Percentiles rank a stretch among this genome's conserved stretches.
These are phyloP conservation scores for Camillea tinctor DNA, from an alignment of 2,329 filamentous ascomycete genomes.

Conservation along the genomic window DNA sequence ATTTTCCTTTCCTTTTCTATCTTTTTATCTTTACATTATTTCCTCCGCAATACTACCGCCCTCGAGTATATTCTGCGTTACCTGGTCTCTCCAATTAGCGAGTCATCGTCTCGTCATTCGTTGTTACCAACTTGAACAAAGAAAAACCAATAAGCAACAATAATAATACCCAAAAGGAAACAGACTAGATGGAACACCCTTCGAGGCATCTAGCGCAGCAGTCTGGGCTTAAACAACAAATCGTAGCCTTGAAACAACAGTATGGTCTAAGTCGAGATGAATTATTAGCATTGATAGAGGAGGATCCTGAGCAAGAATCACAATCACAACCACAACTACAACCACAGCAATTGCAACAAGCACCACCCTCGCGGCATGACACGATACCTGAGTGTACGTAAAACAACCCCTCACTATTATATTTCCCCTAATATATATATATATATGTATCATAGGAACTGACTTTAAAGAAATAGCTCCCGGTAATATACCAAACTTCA, in stretches of 20 bases:
- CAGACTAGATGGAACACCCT: constrained; percentile 29
- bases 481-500: constrained; percentile 27
- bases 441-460: constrained; percentile 8
- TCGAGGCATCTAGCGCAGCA: constrained; percentile 32
- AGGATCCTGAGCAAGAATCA: constrained; percentile 22
- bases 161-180: neutral
- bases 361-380: constrained; percentile 5
- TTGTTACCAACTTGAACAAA: neutral
- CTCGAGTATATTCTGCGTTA: constrained; percentile 9
- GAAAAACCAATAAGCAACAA: neutral
- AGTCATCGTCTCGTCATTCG: neutral
- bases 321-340: constrained; percentile 13
- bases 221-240: constrained; percentile 32
- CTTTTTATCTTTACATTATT: too few species aligned
- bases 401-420: constrained; percentile 1
- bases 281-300: constrained; percentile 29
- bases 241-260: constrained; percentile 35
- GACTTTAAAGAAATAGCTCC: constrained; percentile 11
- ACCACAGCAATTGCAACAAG: constrained; percentile 2
- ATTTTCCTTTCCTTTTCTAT: constrained; percentile 7
- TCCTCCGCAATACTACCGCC: neutral
- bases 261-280: constrained; percentile 33
- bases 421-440: neutral
- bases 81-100: constrained; percentile 1
- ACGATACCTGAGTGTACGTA: constrained; percentile 26